A percentile compares a stretch with the other conserved stretches of the same genome.
Conservation (phyloP, 1,284 basidiomycete species). For the Puccinia hordei region DNA sequence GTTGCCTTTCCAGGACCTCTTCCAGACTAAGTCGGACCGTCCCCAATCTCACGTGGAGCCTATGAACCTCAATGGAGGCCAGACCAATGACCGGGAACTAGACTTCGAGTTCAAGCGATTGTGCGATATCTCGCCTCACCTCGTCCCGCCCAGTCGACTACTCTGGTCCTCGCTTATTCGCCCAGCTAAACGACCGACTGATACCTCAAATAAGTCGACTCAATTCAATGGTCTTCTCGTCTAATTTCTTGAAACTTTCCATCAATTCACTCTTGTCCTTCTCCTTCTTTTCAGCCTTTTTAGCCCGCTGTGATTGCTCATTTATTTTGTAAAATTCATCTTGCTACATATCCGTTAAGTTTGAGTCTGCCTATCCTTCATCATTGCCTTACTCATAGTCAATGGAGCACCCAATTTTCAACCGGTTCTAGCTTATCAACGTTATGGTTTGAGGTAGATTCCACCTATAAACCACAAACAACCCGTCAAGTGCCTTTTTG, state of each 20-base stretch:
- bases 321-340: too few relatives aligned
- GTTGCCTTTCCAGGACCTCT: conserved; percentile 40
- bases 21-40: neutral
- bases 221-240: neutral
- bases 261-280: neutral
- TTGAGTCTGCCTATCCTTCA: too few relatives aligned
- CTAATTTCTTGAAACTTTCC: neutral
- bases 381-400: too few relatives aligned
- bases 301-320: too few relatives aligned
- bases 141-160: conserved; percentile 35
- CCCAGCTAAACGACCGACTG: neutral
- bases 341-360: too few relatives aligned
- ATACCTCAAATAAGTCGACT: neutral
- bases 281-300: neutral
- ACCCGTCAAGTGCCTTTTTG: too few relatives aligned
- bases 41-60: conserved; percentile 1
- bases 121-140: conserved; percentile 25
- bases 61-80: neutral
- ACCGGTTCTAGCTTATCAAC: too few relatives aligned
- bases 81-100: neutral
- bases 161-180: conserved; percentile 35
- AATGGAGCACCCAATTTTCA: too few relatives aligned
- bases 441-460: too few relatives aligned
- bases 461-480: too few relatives aligned
- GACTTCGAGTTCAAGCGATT: conserved; percentile 12